phyloP scores from a whole-genome alignment of 805 yeast species.

The Saccharomycopsis selenospora region DNA sequence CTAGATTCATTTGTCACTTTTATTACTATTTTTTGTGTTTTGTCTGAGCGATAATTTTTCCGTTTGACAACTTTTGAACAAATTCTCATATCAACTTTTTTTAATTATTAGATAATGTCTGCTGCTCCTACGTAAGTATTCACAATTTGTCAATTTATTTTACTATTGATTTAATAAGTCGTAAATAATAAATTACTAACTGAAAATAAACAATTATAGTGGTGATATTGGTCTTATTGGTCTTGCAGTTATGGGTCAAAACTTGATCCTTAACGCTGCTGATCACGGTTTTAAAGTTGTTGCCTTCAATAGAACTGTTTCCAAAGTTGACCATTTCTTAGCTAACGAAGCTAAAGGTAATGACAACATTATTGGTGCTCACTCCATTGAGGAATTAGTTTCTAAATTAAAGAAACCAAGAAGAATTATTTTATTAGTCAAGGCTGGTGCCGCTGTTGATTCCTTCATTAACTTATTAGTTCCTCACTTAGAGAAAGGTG shows the following conservation, averaged over 20 bases:
- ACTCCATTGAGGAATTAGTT: slow-evolving; percentile 79
- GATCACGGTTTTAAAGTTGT: slow-evolving; percentile 94
- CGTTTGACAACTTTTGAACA: no score
- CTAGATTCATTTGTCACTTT: no score
- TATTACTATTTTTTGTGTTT: no score
- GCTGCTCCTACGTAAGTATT: no score
- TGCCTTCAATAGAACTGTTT: slow-evolving; percentile 95
- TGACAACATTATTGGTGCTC: slow-evolving; percentile 84
- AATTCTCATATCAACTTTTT: no score
- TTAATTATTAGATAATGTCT: slow-evolving; percentile 15
- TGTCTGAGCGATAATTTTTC: no score
- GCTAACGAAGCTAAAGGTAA: slow-evolving; percentile 96
- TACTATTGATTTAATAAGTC: no score
- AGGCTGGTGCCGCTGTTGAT: slow-evolving; percentile 96
- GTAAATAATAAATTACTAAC: no score
- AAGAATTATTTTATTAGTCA: slow-evolving; percentile 87
- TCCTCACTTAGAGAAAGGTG: slow-evolving; percentile 92
- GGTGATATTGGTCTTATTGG: slow-evolving; percentile 99
- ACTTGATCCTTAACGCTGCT: slow-evolving; percentile 94
- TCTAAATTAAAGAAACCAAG: slow-evolving; percentile 94
- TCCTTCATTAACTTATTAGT: slow-evolving; percentile 78
- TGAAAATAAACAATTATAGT: no score
- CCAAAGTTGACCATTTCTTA: slow-evolving; percentile 91
- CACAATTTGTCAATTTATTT: no score
- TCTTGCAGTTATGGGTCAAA: slow-evolving; percentile 99